A percentile compares a stretch with the other conserved stretches of the same genome.
Evolutionary conservation across 2,329 filamentous ascomycete genomes (phyloP).

Genomic region (Fusarium stilboides): DNA sequence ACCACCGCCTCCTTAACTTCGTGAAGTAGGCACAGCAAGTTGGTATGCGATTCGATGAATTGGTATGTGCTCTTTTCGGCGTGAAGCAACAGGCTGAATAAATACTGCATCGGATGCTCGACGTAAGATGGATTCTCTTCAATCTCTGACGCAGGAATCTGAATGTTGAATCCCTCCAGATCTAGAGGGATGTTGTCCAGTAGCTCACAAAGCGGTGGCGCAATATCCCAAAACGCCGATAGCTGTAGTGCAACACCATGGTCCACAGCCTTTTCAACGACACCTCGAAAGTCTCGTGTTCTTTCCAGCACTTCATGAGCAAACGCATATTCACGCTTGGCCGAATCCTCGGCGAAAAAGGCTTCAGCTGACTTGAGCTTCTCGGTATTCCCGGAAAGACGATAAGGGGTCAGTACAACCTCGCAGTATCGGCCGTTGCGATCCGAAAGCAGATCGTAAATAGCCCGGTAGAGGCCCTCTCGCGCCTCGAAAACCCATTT

Average conservation of each 20-base stretch:
- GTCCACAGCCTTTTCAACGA: slow-evolving; percentile 87
- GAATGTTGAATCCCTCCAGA: slow-evolving; percentile 75
- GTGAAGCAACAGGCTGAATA: slow-evolving; percentile 87
- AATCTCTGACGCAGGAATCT: slow-evolving; percentile 84
- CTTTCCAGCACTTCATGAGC: slow-evolving; percentile 81
- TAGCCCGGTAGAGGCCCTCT: slow-evolving; percentile 87
- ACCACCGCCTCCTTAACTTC: slow-evolving; percentile 88
- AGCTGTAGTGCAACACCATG: slow-evolving; percentile 93
- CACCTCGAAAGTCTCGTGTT: slow-evolving; percentile 80
- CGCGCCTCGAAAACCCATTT: slow-evolving; percentile 98
- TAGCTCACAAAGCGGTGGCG: slow-evolving; percentile 82
- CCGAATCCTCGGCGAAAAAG: slow-evolving; percentile 87
- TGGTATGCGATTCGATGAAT: slow-evolving; percentile 95
- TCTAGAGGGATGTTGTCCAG: slow-evolving; percentile 82
- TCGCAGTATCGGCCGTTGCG: slow-evolving; percentile 89
- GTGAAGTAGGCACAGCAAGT: slow-evolving; percentile 89
- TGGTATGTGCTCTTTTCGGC: slow-evolving; percentile 95
- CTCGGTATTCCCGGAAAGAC: slow-evolving; percentile 79
- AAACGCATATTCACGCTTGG: slow-evolving; percentile 78
- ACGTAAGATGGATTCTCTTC: slow-evolving; percentile 89
- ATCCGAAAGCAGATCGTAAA: slow-evolving; percentile 87
- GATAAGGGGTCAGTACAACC: slow-evolving; percentile 87
- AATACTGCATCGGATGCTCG: slow-evolving; percentile 88
- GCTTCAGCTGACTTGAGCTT: slow-evolving; percentile 84
- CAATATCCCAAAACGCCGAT: slow-evolving; percentile 98